Percentiles rank a stretch among this genome's conserved stretches.
phyloP scores from a whole-genome alignment of 208 protist species.

The Leishmania arabica region DNA sequence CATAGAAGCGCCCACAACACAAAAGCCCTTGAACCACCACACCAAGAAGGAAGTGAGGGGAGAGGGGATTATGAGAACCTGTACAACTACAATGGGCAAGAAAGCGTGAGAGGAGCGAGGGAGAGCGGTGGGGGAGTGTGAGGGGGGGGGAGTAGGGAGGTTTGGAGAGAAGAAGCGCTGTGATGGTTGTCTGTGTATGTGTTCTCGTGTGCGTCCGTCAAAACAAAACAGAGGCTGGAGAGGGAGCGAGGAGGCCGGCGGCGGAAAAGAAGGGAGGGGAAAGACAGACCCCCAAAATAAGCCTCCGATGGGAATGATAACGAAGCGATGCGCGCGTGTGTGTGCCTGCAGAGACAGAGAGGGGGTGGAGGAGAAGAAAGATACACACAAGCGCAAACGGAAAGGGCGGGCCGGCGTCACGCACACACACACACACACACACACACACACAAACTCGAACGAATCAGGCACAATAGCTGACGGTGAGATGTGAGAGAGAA shows the following conservation, averaged over 20 bases:
- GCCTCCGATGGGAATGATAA: neutral
- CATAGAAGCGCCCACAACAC: neutral
- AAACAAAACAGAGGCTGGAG: neutral
- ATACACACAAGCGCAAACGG: neutral
- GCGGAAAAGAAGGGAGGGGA: neutral
- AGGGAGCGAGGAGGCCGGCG: neutral
- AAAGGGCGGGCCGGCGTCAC: neutral
- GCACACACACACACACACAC: neutral
- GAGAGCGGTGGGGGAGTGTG: neutral
- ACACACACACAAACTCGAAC: neutral
- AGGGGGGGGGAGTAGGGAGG: too few species aligned
- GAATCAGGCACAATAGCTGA: neutral
- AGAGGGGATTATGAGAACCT: neutral
- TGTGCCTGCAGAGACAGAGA: too few species aligned
- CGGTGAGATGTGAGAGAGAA: neutral
- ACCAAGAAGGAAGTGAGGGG: neutral
- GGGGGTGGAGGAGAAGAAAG: too few species aligned
- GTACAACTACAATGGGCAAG: conserved; percentile 3
- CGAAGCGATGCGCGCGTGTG: neutral
- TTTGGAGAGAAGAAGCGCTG: neutral
- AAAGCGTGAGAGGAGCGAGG: neutral
- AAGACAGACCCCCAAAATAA: neutral
- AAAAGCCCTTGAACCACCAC: neutral
- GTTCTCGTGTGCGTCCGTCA: neutral
- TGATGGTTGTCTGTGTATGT: neutral